Base-by-base conservation (phyloP, 495 filamentous ascomycete species). In the Hypoxylon lenormandii region DNA sequence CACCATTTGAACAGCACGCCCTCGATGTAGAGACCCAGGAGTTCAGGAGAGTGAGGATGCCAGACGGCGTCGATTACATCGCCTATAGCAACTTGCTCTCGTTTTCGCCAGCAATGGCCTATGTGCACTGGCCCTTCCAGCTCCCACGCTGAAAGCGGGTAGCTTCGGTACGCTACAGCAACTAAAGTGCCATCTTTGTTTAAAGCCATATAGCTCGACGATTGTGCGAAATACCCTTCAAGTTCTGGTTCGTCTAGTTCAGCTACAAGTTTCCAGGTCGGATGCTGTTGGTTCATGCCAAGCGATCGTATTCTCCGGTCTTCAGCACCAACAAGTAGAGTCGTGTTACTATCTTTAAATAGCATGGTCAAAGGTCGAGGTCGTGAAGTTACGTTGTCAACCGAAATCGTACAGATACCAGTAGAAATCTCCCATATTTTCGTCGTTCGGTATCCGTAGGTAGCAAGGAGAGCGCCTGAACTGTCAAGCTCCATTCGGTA, bases 61-160 rank as follows among this genome's bases (percentile, higher is more conserved):
- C 74, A 75, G 37, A 58, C 55, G 15, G 65, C 69, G 51, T 72
- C 54, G 28, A 75, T 67, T 10, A 73, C 69, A 54, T 73, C 69
- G 42, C 72, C 72, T 43, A 66, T 61, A 36, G 57, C 48, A 47
- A 59, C 18, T 48, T 50, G 58, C 2, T 70, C 54, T 60, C 33
- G 46, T 15, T 12, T 43, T 36, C 73, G 66, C 59, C 59, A 74
- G 37, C 66, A 75, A 55, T 76, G 73, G n/a, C 73, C 71, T 13
- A 74, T 55, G 47, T 71, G 66, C n/a, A 66, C 51, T 19, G 73
- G 73, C 12, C 71, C 66, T 8, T 74, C 60, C 26, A 69, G 45
- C 33, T 72, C 64, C 73, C 73, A 76, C 11, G 58, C 70, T n/a
- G 74, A 76, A 22, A 74, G 51, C 16, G 74, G 72, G 50, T 74